Conservation (phyloP, 2,329 filamentous ascomycete species). For the Aspergillus floridensis region DNA sequence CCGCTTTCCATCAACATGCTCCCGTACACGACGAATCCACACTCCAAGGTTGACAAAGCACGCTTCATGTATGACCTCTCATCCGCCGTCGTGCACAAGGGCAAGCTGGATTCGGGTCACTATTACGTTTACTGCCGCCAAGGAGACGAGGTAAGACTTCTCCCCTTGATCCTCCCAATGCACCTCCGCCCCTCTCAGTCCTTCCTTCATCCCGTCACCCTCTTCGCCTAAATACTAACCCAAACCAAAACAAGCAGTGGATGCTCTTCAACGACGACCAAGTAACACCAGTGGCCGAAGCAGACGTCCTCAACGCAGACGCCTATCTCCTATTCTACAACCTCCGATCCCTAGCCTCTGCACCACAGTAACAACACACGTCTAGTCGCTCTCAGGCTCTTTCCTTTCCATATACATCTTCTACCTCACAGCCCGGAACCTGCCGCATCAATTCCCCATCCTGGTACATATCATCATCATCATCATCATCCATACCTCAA, state of each 20-base stretch:
- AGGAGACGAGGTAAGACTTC: slow-evolving; percentile 60
- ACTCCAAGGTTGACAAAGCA: slow-evolving; percentile 32
- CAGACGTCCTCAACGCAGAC: slow-evolving; percentile 79
- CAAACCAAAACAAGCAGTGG: slow-evolving; percentile 58
- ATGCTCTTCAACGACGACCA: slow-evolving; percentile 95
- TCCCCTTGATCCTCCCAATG: background rate
- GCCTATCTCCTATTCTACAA: slow-evolving; percentile 87
- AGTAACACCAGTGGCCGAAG: slow-evolving; percentile 77
- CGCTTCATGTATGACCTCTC: slow-evolving; percentile 81
- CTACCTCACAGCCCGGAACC: no score
- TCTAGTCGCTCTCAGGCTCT: no score
- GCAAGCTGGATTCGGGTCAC: slow-evolving; percentile 88
- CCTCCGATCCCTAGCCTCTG: slow-evolving; percentile 32
- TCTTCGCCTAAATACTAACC: slow-evolving; percentile 1
- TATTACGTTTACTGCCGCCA: slow-evolving; percentile 87
- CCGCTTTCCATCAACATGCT: slow-evolving; percentile 85
- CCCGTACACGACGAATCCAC: slow-evolving; percentile 74
- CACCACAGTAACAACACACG: slow-evolving; percentile 6
- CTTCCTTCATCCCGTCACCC: background rate
- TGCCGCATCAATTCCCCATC: no score
- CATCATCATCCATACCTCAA: no score
- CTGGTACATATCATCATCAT: no score
- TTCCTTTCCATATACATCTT: no score
- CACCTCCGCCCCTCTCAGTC: no score
- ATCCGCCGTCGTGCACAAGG: slow-evolving; percentile 88